phyloP scores from a whole-genome alignment of 208 protist species.

The Trypanosoma conorhini region DNA sequence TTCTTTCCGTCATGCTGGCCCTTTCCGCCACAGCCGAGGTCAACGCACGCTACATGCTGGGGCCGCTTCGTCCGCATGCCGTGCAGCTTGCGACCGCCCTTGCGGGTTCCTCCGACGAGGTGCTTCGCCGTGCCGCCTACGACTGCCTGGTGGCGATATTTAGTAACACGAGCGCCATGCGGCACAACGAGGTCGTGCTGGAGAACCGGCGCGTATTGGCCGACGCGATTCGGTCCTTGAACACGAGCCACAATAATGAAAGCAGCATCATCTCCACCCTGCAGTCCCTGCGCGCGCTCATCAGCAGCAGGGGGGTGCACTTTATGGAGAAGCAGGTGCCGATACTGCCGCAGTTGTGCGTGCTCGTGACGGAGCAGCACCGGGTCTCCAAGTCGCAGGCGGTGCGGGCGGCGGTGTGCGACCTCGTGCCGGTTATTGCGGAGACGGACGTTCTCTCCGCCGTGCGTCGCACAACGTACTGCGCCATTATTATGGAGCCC shows the following conservation, averaged over 20 bases:
- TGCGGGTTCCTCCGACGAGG: constrained; percentile 55
- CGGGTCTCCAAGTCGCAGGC: constrained; percentile 74
- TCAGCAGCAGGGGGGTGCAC: constrained; percentile 70
- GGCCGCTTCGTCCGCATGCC: constrained; percentile 51
- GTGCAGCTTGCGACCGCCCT: constrained; percentile 81
- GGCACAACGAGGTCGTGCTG: constrained; percentile 77
- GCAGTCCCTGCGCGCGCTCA: constrained; percentile 71
- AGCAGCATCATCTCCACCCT: constrained; percentile 73
- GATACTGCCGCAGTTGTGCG: constrained; percentile 72
- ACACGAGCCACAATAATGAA: constrained; percentile 84
- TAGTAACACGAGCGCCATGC: constrained; percentile 60
- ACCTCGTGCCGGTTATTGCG: constrained; percentile 88
- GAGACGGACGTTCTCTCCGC: constrained; percentile 67
- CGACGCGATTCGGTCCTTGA: constrained; percentile 74
- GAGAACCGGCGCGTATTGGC: constrained; percentile 83
- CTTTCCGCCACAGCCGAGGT: constrained; percentile 71
- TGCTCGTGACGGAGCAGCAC: constrained; percentile 86
- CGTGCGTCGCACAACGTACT: constrained; percentile 73
- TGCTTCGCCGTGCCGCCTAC: constrained; percentile 71
- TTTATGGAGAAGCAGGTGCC: constrained; percentile 72
- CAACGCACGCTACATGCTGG: constrained; percentile 73
- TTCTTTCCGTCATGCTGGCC: constrained; percentile 76
- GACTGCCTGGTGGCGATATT: constrained; percentile 87
- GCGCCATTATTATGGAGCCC: constrained; percentile 90
- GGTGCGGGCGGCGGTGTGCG: constrained; percentile 79